Evolutionary conservation across 2,329 filamentous ascomycete genomes (phyloP).

Genomic region (Alternaria arbusti): DNA sequence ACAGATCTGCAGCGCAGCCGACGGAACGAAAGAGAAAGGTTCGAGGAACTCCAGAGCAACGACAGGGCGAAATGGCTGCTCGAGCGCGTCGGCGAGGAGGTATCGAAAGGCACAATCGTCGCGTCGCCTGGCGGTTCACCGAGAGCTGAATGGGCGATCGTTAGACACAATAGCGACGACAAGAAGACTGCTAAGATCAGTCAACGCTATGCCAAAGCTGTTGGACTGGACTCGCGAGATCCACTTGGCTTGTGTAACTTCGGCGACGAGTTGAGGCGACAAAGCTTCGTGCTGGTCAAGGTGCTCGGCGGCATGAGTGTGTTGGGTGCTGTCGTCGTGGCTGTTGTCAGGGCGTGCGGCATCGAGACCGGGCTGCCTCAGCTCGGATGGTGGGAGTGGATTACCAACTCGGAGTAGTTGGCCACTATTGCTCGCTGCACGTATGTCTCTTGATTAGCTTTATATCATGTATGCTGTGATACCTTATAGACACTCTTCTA

Average conservation of each 20-base stretch:
- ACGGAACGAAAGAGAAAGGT: constrained; percentile 73
- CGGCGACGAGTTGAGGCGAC: constrained; percentile 68
- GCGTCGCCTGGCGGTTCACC: constrained; percentile 32
- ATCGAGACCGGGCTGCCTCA: constrained; percentile 37
- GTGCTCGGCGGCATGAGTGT: constrained; percentile 76
- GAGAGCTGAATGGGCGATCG: constrained; percentile 45
- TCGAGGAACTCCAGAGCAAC: constrained; percentile 64
- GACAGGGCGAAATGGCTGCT: constrained; percentile 75
- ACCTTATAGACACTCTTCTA: background rate
- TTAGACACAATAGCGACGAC: constrained; percentile 27
- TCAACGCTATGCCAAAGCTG: constrained; percentile 28
- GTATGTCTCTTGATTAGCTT: background rate
- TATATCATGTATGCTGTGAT: background rate
- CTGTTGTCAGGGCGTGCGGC: constrained; percentile 47
- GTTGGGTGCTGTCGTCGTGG: constrained; percentile 71
- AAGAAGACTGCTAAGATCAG: constrained; percentile 35
- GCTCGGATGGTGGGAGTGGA: constrained; percentile 36
- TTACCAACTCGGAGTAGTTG: constrained; percentile 11
- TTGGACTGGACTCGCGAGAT: constrained; percentile 66
- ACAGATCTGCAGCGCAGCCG: constrained; percentile 79
- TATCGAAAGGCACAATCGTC: constrained; percentile 47
- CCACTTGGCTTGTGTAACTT: constrained; percentile 79
- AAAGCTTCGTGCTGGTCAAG: constrained; percentile 72
- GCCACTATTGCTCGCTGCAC: background rate
- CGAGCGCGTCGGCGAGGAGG: constrained; percentile 71